Conservation (phyloP, 192 early-diverging fungal species). For the Coemansia aciculifera region DNA sequence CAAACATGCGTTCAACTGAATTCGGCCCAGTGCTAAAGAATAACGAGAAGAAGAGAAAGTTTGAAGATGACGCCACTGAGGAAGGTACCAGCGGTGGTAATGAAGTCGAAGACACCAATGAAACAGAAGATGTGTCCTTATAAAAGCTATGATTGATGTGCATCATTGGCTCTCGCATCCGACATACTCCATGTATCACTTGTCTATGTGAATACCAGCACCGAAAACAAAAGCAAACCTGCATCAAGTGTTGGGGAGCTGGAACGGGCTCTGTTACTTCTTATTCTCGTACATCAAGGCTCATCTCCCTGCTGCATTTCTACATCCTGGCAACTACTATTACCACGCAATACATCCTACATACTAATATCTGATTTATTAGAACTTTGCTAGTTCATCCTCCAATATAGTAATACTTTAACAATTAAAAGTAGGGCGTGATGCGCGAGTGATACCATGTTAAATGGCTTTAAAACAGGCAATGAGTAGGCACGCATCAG, state of each 20-base stretch:
- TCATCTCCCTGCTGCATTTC: slow-evolving; percentile 8
- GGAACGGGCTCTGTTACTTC: background rate
- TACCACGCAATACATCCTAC: background rate
- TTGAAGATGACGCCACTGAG: background rate
- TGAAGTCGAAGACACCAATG: background rate
- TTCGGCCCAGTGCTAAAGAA: background rate
- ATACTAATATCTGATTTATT: background rate
- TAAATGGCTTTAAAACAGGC: background rate
- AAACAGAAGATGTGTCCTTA: background rate
- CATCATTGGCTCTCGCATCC: background rate
- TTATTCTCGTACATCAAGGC: background rate
- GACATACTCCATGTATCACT: background rate
- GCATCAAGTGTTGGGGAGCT: slow-evolving; percentile 2
- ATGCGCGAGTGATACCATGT: background rate
- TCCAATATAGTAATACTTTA: background rate
- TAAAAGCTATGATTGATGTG: background rate
- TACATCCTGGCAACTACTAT: background rate
- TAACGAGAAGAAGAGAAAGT: background rate
- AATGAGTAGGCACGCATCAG: background rate
- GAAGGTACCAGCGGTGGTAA: too few relatives aligned
- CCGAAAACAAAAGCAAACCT: background rate
- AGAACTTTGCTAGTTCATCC: background rate
- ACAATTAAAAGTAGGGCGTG: background rate
- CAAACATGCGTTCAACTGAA: background rate
- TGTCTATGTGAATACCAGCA: slow-evolving; percentile 3